Conservation (phyloP, 148 eudicot species). For the Chenopodium quinoa region DNA sequence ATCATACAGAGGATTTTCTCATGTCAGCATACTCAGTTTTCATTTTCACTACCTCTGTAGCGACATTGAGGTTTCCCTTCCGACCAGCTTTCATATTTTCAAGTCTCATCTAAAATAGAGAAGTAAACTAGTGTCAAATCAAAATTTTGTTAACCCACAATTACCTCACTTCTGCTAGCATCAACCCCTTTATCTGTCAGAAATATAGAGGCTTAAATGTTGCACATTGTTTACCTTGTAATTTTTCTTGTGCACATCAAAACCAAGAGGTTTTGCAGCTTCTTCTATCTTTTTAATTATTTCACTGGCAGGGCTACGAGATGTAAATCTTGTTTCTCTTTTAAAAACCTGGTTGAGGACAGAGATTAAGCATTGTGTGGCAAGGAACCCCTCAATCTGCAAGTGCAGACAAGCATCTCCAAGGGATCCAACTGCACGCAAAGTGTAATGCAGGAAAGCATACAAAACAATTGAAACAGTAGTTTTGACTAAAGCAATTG, state of each 20-base stretch:
- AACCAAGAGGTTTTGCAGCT: conserved; percentile 97
- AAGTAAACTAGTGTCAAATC: conserved; percentile 2
- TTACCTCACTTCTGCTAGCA: not conserved
- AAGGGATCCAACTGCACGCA: not conserved
- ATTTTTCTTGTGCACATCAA: conserved; percentile 85
- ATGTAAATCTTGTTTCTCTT: conserved; percentile 94
- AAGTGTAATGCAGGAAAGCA: not conserved
- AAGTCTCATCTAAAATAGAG: conserved; percentile 74
- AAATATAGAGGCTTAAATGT: not conserved
- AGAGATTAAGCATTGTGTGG: not conserved
- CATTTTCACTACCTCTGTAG: conserved; percentile 67
- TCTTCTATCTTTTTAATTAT: conserved; percentile 86
- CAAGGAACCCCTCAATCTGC: not conserved
- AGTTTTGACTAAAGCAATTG: not conserved
- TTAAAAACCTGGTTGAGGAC: conserved; percentile 54
- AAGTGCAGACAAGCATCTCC: not conserved
- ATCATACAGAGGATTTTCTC: not conserved
- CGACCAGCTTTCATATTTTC: conserved; percentile 91
- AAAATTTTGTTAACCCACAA: not conserved
- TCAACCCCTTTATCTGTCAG: not conserved
- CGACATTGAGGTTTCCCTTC: conserved; percentile 91
- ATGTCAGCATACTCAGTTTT: not conserved
- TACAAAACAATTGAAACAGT: not conserved
- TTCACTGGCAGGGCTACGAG: conserved; percentile 76
- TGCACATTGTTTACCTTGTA: conserved; percentile 60